phyloP scores from a whole-genome alignment of 768 basidiomycete species.

The Termitomyces eurrhizus region DNA sequence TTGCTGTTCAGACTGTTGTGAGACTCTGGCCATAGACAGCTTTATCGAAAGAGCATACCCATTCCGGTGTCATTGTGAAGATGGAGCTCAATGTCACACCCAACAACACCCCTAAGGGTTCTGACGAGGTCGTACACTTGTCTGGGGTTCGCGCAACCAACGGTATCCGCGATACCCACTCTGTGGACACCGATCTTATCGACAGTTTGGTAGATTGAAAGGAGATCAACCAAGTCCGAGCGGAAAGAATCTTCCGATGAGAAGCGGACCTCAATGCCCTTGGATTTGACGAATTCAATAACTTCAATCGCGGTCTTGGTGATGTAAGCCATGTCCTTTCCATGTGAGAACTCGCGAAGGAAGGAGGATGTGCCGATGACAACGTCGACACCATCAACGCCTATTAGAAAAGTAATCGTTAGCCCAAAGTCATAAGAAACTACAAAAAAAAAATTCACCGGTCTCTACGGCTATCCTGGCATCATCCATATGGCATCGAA shows the following conservation, averaged over 20 bases:
- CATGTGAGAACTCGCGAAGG: slow-evolving; percentile 99
- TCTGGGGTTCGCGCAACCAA: slow-evolving; percentile 97
- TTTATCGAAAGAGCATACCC: slow-evolving; percentile 45
- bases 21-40: not conserved
- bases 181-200: slow-evolving; percentile 99
- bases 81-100: slow-evolving; percentile 97
- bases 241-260: slow-evolving; percentile 99
- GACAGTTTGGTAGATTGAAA: slow-evolving; percentile 98
- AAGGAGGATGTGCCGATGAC: slow-evolving; percentile 99
- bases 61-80: slow-evolving; percentile 98
- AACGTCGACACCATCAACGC: slow-evolving; percentile 98
- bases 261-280: slow-evolving; percentile 99
- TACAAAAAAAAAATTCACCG: slow-evolving; percentile 42
- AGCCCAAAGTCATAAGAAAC: not conserved
- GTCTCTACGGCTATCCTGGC: slow-evolving; percentile 98
- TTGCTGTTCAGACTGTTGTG: slow-evolving; percentile 46
- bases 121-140: slow-evolving; percentile 98
- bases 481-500: slow-evolving; percentile 99
- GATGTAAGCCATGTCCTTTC: slow-evolving; percentile 99
- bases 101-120: slow-evolving; percentile 93
- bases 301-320: slow-evolving; percentile 99
- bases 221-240: slow-evolving; percentile 96
- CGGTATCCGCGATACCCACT: slow-evolving; percentile 98
- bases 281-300: slow-evolving; percentile 99
- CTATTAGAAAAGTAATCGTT: slow-evolving; percentile 33